phyloP scores from a whole-genome alignment of 1,284 basidiomycete species.

The Meripilus lineatus region DNA sequence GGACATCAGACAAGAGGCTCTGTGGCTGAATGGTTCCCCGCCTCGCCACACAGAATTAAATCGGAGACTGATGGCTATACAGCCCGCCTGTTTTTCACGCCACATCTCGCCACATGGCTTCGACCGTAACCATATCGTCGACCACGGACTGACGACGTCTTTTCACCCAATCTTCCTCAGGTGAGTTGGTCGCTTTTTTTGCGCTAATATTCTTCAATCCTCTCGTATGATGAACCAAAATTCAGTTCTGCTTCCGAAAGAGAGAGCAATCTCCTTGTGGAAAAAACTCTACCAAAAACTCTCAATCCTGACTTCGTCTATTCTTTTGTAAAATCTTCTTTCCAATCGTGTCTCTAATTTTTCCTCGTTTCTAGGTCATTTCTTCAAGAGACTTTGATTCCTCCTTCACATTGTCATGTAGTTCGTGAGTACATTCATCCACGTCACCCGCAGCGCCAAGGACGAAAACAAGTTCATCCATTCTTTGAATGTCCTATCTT shows the following conservation, averaged over 20 bases:
- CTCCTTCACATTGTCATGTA: no score
- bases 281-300: slow-evolving; percentile 60
- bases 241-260: slow-evolving; percentile 84
- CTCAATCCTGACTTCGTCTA: slow-evolving; percentile 32
- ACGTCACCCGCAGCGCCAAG: slow-evolving; percentile 12
- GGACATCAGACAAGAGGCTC: neutral
- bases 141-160: neutral
- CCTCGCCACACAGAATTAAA: slow-evolving; percentile 10
- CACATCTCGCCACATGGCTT: neutral
- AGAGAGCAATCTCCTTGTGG: slow-evolving; percentile 66
- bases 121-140: neutral
- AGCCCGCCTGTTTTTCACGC: slow-evolving; percentile 21
- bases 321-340: no score
- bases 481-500: slow-evolving; percentile 61
- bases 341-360: no score
- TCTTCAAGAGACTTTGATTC: no score
- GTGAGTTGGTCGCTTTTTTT: slow-evolving; percentile 4
- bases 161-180: no score
- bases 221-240: slow-evolving; percentile 45
- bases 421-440: no score
- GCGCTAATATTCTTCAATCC: slow-evolving; percentile 21
- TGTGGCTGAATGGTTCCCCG: no score
- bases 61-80: slow-evolving; percentile 27
- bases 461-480: slow-evolving; percentile 80
- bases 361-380: no score